Percentiles rank a stretch among this genome's conserved stretches.
Conservation (phyloP, 2,329 filamentous ascomycete species). For the Epicoccum nigrum region DNA sequence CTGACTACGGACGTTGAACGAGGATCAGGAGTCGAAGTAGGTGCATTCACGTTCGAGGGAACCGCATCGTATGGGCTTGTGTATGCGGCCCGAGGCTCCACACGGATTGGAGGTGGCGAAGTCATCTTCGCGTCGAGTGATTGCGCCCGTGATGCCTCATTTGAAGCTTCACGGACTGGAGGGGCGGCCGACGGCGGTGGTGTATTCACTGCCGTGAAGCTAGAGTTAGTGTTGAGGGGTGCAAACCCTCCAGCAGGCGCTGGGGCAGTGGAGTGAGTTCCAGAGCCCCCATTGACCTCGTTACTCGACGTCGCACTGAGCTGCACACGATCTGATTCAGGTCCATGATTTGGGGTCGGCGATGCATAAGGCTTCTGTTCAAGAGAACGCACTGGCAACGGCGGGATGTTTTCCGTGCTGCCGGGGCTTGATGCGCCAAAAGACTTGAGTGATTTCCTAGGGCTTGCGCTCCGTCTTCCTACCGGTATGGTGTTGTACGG, state of each 20-base stretch:
- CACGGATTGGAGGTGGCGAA: conserved; percentile 4
- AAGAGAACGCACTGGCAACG: conserved; percentile 28
- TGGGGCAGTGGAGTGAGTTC: conserved; percentile 19
- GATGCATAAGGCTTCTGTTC: conserved; percentile 28
- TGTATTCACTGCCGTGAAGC: conserved; percentile 35
- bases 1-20: conserved; percentile 1
- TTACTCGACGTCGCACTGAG: conserved; percentile 39
- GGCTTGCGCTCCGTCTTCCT: conserved; percentile 32
- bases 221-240: conserved; percentile 29
- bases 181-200: conserved; percentile 20
- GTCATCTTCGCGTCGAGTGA: conserved; percentile 11
- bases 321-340: conserved; percentile 32
- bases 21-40: conserved; percentile 4
- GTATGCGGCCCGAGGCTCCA: conserved; percentile 26
- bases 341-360: conserved; percentile 21
- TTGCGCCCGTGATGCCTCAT: conserved; percentile 22
- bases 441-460: conserved; percentile 38
- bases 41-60: conserved; percentile 9
- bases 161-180: conserved; percentile 18
- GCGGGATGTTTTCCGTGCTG: conserved; percentile 38
- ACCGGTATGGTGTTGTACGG: conserved; percentile 37
- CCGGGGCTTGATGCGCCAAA: conserved; percentile 27
- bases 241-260: conserved; percentile 25
- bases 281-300: conserved; percentile 35
- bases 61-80: conserved; percentile 41